Base-by-base conservation (phyloP, 2,329 filamentous ascomycete species). In the Clonostachys chloroleuca region DNA sequence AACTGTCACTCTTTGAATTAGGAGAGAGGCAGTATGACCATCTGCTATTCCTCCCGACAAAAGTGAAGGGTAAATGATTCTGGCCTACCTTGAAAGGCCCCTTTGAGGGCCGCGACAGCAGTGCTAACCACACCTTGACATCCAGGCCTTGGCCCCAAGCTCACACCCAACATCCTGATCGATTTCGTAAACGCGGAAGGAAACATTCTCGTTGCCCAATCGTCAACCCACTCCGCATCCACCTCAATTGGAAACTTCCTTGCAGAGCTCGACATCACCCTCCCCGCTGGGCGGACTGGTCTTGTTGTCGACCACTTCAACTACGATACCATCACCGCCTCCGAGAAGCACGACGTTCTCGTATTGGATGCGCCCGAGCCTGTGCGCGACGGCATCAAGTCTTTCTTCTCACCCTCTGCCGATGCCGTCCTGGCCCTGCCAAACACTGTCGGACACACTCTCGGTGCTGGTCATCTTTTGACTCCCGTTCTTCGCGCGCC, bases 251-350 rank as follows among this genome's bases (percentile, higher is more conserved):
- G 84, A 54, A 86, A 87, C 40, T 77, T 95, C 48, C 87, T 97
- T 45, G 74, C 88, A 59, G 91, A 97, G 69, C 78, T 96, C 65
- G 92, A 96, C 63, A 87, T 99, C 60, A 77, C 84, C 55, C 81
- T 96, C n/a, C 89, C 94, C 37, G 71, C 82, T 35, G 92, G 96
- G 68, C 89, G 92, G 60, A 89, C 86, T 47, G 84, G 89, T 48
- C 75, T 92, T 49, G 86, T 96, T 6, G 86, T 97, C 51, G 94
- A 97, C 69, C 94, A 99, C 75, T 96, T 97, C 82, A 87, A 89
- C 73, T 94, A 94, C 70, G 92, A 97, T 61, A 76, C 79, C 48
- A 57, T 80, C 34, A 89, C 86, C 39, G 86, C 92, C 5, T 62
- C 83, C 44, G 91, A 96, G 54, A 81, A 84, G 61, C 94, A 99